A percentile compares a stretch with the other conserved stretches of the same genome.
Conservation (phyloP, 371 early-diverging fungal genomes). For the Gilbertella persicaria region DNA sequence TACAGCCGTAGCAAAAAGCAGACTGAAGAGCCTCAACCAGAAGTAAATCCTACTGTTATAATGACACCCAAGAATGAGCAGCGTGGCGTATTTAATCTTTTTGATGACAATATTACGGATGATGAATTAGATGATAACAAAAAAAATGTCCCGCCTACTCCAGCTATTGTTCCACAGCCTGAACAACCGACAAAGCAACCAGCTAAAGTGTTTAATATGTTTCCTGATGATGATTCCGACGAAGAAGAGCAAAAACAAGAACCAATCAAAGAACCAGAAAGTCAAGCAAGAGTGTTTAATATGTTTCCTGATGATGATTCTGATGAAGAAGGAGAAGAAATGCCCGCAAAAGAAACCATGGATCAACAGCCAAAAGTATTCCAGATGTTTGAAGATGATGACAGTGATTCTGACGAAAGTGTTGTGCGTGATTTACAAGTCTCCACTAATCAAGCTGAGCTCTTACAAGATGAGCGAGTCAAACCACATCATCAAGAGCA, state of each 20-base stretch:
- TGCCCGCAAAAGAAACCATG: not conserved
- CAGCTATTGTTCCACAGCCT: not conserved
- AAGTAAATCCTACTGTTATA: not conserved
- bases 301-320: slow-evolving; percentile 13
- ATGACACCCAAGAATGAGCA: slow-evolving; percentile 3
- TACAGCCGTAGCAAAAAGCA: slow-evolving; percentile 6
- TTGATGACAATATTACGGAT: slow-evolving; percentile 6
- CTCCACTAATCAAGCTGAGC: not conserved
- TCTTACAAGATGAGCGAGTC: slow-evolving; percentile 5
- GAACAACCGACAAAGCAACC: not conserved
- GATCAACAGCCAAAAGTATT: not conserved
- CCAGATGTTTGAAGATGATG: slow-evolving; percentile 20
- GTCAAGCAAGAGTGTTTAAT: not conserved
- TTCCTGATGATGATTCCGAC: slow-evolving; percentile 10
- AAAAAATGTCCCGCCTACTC: not conserved
- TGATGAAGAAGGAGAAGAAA: slow-evolving; percentile 5
- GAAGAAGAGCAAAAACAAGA: slow-evolving; percentile 4
- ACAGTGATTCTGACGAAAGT: slow-evolving; percentile 17
- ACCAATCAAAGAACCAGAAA: not conserved
- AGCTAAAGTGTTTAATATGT: slow-evolving; percentile 6
- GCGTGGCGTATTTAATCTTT: slow-evolving; percentile 12
- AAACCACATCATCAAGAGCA: slow-evolving; percentile 8
- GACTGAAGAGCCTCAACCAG: not conserved
- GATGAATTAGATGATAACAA: no score
- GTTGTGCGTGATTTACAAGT: slow-evolving; percentile 2